Conservation (phyloP, 768 basidiomycete species). For the Calvatia gigantea region DNA sequence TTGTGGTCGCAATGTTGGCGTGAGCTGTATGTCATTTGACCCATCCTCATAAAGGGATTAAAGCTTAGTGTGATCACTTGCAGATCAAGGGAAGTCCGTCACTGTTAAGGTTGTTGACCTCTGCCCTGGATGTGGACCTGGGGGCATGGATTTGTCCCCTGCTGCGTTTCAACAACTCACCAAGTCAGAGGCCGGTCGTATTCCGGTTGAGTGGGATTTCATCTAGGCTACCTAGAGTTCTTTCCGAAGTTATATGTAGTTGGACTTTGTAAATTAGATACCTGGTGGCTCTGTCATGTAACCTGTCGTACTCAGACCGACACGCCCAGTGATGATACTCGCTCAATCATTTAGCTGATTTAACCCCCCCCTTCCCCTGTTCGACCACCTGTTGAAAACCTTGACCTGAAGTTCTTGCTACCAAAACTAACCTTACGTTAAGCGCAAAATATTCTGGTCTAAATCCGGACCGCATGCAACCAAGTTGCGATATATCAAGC, state of each 20-base stretch:
- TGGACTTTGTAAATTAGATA: background rate
- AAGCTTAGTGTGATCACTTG: too few relatives aligned
- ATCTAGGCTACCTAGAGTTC: background rate
- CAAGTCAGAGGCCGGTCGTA: background rate
- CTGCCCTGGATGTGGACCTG: background rate
- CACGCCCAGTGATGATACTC: too few relatives aligned
- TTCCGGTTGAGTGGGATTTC: background rate
- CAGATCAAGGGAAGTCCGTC: background rate
- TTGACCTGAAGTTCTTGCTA: conserved; percentile 24
- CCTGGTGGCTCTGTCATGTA: too few relatives aligned
- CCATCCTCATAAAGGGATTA: background rate
- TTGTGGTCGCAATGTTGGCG: conserved; percentile 21
- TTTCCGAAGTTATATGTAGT: background rate
- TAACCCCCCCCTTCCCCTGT: too few relatives aligned
- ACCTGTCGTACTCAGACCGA: too few relatives aligned
- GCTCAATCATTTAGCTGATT: too few relatives aligned
- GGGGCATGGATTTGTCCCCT: background rate
- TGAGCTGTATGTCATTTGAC: conserved; percentile 19
- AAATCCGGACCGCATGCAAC: conserved; percentile 86
- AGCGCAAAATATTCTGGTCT: conserved; percentile 87
- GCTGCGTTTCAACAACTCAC: background rate
- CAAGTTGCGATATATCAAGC: conserved; percentile 70
- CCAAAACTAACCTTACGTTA: conserved; percentile 51
- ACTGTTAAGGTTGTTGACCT: background rate
- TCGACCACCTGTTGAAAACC: too few relatives aligned